Conservation (phyloP, 164 flowering plant genomes). For the Cinnamomum chago region DNA sequence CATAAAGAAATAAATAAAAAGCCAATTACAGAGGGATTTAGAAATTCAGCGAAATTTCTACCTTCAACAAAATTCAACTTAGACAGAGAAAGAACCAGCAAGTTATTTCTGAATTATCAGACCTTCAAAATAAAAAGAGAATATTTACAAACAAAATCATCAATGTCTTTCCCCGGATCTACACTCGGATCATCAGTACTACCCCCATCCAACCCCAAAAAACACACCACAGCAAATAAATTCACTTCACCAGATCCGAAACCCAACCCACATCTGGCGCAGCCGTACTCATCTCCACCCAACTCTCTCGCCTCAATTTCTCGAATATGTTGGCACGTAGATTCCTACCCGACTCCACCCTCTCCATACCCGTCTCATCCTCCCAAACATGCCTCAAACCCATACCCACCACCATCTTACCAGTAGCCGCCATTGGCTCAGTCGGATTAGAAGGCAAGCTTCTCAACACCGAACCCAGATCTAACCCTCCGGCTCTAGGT, state of each 20-base stretch:
- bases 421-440: background rate
- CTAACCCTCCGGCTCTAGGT: constrained; percentile 12
- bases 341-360: constrained; percentile 73
- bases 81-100: too few relatives aligned
- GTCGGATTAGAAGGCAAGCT: constrained; percentile 35
- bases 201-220: background rate
- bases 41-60: too few relatives aligned
- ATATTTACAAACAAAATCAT: background rate
- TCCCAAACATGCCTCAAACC: constrained; percentile 19
- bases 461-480: constrained; percentile 43
- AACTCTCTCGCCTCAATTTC: constrained; percentile 62
- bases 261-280: constrained; percentile 80
- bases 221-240: too few relatives aligned
- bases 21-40: too few relatives aligned
- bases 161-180: background rate
- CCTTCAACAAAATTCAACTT: too few relatives aligned
- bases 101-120: too few relatives aligned
- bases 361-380: constrained; percentile 55
- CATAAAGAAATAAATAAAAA: too few relatives aligned
- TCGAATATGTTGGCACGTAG: constrained; percentile 54
- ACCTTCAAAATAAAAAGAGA: too few relatives aligned
- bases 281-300: constrained; percentile 23
- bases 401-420: constrained; percentile 29
- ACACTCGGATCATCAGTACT: background rate
- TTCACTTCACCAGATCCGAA: constrained; percentile 60